Base-by-base conservation (phyloP, 2,329 filamentous ascomycete genomes). In the Penicillium sp. region DNA sequence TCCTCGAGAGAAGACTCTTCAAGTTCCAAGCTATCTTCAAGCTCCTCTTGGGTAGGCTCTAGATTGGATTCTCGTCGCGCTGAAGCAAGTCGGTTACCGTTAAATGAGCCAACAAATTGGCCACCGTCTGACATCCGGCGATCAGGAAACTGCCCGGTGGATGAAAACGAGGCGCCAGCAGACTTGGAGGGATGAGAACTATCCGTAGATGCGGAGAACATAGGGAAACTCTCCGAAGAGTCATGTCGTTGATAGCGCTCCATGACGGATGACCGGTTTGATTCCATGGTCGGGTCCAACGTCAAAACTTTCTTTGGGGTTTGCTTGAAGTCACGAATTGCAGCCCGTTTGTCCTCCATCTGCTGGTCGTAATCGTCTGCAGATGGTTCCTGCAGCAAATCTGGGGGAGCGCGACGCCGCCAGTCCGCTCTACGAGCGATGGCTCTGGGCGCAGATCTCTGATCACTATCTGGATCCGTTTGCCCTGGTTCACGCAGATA, bases 161-260 rank as follows among this genome's bases (percentile, higher is more conserved):
- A 72, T 11, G 71, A 72, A 36, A 81, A 79, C 0, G 83, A 84
- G 24, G 76, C 79, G 18, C 78, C 79, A 29, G 81, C 72, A 3
- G 82, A 86, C 50, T 78, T 77, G 5, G 76, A 77, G 48, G 72
- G 76, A 48, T 81, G 77, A 5, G 84, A 87, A 55, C 78, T 78
- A 56, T 82, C 82, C 1, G 82, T 81, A 9, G 84, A 84, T n/a
- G 82, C 81, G 34, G 83, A 85, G 58, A 87, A 85, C 80, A 87
- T 86, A 19, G 79, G 75, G 60, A 87, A 86, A 66, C 83, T 87
- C 58, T 87, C 84, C 6, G 80, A 78, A 21, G 83, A 87, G 60
- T 85, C 79, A 61, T 84, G 82, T 31, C 82, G 78, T 65, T 58
- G 79, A 63, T 74, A 74, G 60, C 64, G 61, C 49, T 71, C 60